Conservation (phyloP, 1,284 basidiomycete genomes). For the Chondrostereum purpureum region DNA sequence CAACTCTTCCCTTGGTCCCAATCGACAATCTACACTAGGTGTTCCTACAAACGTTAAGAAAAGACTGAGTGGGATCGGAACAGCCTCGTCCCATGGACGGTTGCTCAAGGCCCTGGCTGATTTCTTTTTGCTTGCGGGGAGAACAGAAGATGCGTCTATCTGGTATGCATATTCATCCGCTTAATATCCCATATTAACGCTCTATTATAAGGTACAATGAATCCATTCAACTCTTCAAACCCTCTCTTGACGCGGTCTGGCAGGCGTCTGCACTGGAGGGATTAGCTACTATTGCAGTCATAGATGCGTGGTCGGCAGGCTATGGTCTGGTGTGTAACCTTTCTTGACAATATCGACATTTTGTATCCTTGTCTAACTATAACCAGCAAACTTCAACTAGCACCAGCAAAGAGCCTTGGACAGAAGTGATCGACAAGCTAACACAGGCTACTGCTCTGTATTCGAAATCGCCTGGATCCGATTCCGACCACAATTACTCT, state of each 20-base stretch:
- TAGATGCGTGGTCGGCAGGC: constrained; percentile 76
- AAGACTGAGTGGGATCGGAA: constrained; percentile 54
- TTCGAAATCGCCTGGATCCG: constrained; percentile 47
- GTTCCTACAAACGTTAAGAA: constrained; percentile 43
- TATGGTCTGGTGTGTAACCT: constrained; percentile 58
- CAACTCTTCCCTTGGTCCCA: constrained; percentile 40
- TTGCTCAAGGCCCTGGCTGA: constrained; percentile 87
- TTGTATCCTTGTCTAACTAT: constrained; percentile 12
- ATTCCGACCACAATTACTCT: constrained; percentile 50
- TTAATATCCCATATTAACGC: constrained; percentile 15
- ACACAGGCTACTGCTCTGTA: constrained; percentile 60
- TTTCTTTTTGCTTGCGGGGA: constrained; percentile 78
- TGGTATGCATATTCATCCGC: constrained; percentile 45
- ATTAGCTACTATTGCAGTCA: constrained; percentile 66
- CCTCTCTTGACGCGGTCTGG: constrained; percentile 75
- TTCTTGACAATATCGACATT: constrained; percentile 7
- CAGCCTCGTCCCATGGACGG: constrained; percentile 69
- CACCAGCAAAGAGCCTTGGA: constrained; percentile 54
- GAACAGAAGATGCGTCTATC: constrained; percentile 71
- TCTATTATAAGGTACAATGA: constrained; percentile 69
- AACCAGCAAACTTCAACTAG: constrained; percentile 45
- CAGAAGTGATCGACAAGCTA: constrained; percentile 62
- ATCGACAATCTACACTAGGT: constrained; percentile 44
- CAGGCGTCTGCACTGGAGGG: constrained; percentile 84
- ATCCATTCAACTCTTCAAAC: constrained; percentile 67